Evolutionary conservation across 2,329 filamentous ascomycete genomes (phyloP), one percentile per base, ranked within the genome.

Genomic region (Xylariaceae sp.): DNA sequence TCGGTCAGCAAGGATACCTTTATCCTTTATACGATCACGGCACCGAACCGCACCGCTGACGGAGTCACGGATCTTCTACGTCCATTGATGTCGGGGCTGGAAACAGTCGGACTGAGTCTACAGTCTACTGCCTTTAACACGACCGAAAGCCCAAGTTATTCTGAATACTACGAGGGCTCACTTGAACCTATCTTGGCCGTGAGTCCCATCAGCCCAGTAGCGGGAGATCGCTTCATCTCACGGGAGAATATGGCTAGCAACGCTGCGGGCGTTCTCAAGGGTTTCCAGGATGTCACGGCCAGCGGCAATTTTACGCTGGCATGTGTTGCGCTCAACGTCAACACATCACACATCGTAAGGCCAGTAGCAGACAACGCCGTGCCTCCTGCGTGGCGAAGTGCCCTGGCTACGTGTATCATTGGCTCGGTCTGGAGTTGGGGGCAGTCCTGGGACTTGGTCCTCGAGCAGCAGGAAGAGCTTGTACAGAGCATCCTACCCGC

Each of bases 161-260:
- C 45, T 2, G 7, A 26, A 6, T 49, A 49, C 36, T 49, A 49
- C 20, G 3, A 18, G 5, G 36, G 45, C 6, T 49, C 45, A 7
- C 45, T 49, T 20, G 45, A 49, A 20, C 45, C 45, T 4, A 20
- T 49, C 24, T 8, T 49, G 8, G 45, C 45, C 6, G 45, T 33
- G 3, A 32, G 35, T 2, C 45, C 45, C 18, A 40, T 49, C 18
- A 49, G 45, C n/a, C 45, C 45, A 10, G 45, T 49, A 8, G 45
- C 45, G 8, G 45, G 45, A 18, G 45, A 49, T n/a, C 45, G 35
- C 6, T 49, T 49, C 26, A 49, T 49, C 36, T 49, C 45, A n/a
- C 45, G 45, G 23, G 24, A 5, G 20, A 49, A 49, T 11, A 26
- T 49, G 21, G 36, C 5, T 16, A 26, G 20, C 2, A 16, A 49